phyloP scores from a whole-genome alignment of 352 stramenopile genomes.

The Phytophthora ohioensis region DNA sequence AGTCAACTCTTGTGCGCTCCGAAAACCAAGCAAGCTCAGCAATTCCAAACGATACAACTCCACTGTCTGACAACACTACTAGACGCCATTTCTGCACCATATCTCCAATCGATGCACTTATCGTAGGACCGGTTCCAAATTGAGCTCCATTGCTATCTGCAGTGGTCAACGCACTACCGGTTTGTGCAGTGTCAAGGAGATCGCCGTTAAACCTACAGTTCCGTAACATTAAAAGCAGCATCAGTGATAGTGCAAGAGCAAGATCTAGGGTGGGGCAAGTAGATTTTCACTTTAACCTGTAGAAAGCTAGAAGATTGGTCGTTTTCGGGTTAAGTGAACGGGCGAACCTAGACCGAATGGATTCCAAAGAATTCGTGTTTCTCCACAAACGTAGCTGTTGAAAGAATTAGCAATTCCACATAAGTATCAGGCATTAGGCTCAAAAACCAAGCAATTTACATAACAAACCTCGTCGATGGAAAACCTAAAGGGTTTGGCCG shows the following conservation, averaged over 20 bases:
- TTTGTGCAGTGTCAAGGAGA: conserved; percentile 19
- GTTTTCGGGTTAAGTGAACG: conserved; percentile 8
- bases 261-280: not conserved
- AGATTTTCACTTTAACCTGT: conserved; percentile 24
- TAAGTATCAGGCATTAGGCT: not conserved
- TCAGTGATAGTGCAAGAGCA: not conserved
- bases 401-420: not conserved
- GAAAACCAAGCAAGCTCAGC: conserved; percentile 46
- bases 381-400: conserved; percentile 36
- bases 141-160: not conserved
- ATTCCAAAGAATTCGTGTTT: conserved; percentile 1
- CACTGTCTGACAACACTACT: conserved; percentile 27
- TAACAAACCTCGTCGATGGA: conserved; percentile 56
- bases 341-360: conserved; percentile 21
- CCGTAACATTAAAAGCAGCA: not conserved
- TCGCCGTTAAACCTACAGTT: conserved; percentile 26
- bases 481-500: conserved; percentile 51
- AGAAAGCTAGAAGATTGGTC: conserved; percentile 22
- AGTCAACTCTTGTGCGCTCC: conserved; percentile 23
- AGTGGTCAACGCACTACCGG: not conserved
- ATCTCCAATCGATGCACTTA: conserved; percentile 22
- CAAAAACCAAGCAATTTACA: not conserved
- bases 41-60: conserved; percentile 31
- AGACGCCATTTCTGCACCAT: conserved; percentile 32
- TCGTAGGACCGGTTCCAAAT: conserved; percentile 12